A percentile compares a stretch with the other conserved stretches of the same genome.
Conservation (phyloP, 108 stramenopile species). For the Seminavis robusta region DNA sequence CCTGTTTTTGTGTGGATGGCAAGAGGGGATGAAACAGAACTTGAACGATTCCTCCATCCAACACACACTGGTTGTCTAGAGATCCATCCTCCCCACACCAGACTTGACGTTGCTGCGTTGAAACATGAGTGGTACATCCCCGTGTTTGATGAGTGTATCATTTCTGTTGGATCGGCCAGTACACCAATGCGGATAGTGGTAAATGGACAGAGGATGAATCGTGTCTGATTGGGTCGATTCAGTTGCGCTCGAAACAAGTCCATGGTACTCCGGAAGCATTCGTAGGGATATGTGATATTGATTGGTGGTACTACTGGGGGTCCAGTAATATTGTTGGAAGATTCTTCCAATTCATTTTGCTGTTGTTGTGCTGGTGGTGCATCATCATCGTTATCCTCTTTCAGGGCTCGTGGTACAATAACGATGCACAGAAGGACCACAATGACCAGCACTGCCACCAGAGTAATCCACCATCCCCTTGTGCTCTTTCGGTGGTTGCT, state of each 20-base stretch:
- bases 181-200: conserved; percentile 7
- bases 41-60: conserved; percentile 14
- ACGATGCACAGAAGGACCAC: not conserved
- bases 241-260: conserved; percentile 6
- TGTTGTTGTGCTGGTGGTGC: not conserved
- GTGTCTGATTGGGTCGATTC: not conserved
- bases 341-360: no score
- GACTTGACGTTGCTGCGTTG: not conserved
- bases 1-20: no score
- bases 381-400: no score
- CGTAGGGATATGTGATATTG: conserved; percentile 3
- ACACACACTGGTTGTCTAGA: conserved; percentile 7
- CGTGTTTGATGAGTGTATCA: not conserved
- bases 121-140: conserved; percentile 8
- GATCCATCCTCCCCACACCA: conserved; percentile 19
- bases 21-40: not conserved
- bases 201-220: conserved; percentile 10
- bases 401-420: no score
- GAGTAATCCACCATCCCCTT: not conserved
- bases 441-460: not conserved
- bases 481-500: not conserved
- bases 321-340: no score
- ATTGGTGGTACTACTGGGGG: no score
- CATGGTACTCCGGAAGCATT: conserved; percentile 6
- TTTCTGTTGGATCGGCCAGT: not conserved